Conservation (phyloP, 352 stramenopile species). For the Globisporangium spinosum region DNA sequence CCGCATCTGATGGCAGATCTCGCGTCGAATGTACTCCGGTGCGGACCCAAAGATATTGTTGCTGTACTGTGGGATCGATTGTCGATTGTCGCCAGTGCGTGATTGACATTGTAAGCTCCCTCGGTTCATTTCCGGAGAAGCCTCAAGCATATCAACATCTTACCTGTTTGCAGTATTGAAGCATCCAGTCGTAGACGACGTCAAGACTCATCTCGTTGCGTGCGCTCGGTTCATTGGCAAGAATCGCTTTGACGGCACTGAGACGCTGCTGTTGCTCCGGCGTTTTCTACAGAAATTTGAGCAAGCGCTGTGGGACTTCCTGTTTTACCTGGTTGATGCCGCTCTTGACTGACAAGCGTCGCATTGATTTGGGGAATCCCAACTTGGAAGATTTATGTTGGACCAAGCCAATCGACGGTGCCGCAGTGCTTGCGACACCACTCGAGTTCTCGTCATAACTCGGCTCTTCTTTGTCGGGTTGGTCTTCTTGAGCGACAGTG, state of each 20-base stretch:
- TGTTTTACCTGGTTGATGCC: slow-evolving; percentile 13
- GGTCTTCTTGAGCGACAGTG: not conserved
- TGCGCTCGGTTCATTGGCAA: slow-evolving; percentile 42
- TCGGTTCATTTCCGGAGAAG: not conserved
- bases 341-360: not conserved
- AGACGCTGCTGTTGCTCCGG: slow-evolving; percentile 47
- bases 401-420: slow-evolving; percentile 5
- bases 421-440: not conserved
- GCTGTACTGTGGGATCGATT: slow-evolving; percentile 36
- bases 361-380: slow-evolving; percentile 4
- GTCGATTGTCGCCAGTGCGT: not conserved
- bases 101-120: not conserved
- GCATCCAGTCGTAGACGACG: slow-evolving; percentile 75
- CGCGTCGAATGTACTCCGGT: slow-evolving; percentile 70
- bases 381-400: slow-evolving; percentile 23
- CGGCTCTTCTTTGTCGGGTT: not conserved
- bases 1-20: slow-evolving; percentile 77
- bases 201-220: slow-evolving; percentile 69
- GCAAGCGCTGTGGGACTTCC: slow-evolving; percentile 44
- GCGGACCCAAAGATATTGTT: slow-evolving; percentile 79
- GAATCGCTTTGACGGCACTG: slow-evolving; percentile 48
- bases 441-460: not conserved
- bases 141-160: not conserved
- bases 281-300: slow-evolving; percentile 56
- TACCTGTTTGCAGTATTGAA: slow-evolving; percentile 73